A percentile compares a stretch with the other conserved stretches of the same genome.
phyloP scores from a whole-genome alignment of 306 rosid species.

The Begonia loranthoides region DNA sequence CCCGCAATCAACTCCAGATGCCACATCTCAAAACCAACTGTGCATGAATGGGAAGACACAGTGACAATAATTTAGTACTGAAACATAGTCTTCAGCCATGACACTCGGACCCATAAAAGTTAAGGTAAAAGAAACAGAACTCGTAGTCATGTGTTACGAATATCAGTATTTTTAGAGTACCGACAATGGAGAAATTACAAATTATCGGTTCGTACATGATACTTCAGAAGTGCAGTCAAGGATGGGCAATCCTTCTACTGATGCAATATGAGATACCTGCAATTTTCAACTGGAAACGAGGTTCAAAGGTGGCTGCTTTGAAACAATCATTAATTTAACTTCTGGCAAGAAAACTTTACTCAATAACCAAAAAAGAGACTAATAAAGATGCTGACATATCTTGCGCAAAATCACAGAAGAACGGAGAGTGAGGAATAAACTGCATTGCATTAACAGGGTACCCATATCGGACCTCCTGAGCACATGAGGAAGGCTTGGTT shows the following conservation, averaged over 20 bases:
- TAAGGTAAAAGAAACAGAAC: not conserved
- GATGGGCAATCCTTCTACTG: constrained; percentile 61
- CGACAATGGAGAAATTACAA: constrained; percentile 6
- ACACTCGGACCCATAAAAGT: not conserved
- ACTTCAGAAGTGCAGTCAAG: constrained; percentile 62
- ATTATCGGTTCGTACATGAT: constrained; percentile 42
- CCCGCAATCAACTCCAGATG: constrained; percentile 85
- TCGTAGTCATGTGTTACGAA: too few species aligned
- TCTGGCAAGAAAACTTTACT: too few species aligned
- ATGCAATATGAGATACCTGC: constrained; percentile 70
- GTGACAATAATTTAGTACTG: not conserved
- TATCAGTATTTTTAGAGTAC: not conserved
- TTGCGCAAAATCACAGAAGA: too few species aligned
- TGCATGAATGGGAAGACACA: constrained; percentile 9
- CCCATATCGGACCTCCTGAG: too few species aligned
- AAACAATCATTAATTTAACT: too few species aligned
- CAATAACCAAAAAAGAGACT: too few species aligned
- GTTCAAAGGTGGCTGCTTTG: too few species aligned
- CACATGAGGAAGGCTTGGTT: too few species aligned
- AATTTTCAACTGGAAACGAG: constrained; percentile 10
- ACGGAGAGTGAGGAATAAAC: too few species aligned
- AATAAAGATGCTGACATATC: too few species aligned
- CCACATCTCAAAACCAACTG: constrained; percentile 87
- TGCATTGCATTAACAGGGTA: too few species aligned
- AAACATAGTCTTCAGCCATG: not conserved